Evolutionary conservation across 1,284 basidiomycete genomes (phyloP), one percentile per base, ranked within the genome.

Genomic region (Paramarasmius palmivorus): DNA sequence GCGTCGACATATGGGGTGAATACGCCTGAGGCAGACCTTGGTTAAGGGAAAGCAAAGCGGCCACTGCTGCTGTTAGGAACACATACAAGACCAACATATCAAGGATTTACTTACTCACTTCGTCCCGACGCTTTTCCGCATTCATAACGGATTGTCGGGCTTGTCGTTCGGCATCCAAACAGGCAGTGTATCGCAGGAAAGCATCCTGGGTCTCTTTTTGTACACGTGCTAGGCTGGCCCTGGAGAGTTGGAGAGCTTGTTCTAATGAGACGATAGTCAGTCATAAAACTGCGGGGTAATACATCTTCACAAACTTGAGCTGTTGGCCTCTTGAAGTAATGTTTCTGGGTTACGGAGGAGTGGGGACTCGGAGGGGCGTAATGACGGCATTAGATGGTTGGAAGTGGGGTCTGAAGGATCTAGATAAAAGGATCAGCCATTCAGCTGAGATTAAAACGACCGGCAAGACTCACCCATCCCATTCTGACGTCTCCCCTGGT

Each of bases 121-220:
- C 81, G 61, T 89, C 87, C 54, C 85, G 78, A 49, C 83, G 81
- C 65, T 85, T 85, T 63, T 90, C 88, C 44, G 82, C 82, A 54
- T 79, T 71, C 12, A 68, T 69, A 7, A 88, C 81, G 55, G 85
- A 82, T 56, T 83, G 80, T 58, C 82, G 75, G 26, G 86, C 84
- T 63, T 82, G 81, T 40, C 75, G 73, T 64, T 90, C 87, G 6
- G 79, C 71, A 58, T 90, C 86, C 14, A 89, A 69, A 65, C 82
- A 86, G 9, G 81, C 74, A 14, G 80, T 88, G 63, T 90, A 90
- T 54, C 79, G 72, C 60, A 81, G 74, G 63, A 88, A 88, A 2
- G 86, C 78, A 42, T 90, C 88, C 60, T 88, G 84, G 0, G 85
- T 84, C 36, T 86, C 83, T 59, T 84, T 82, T 61, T 86, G 85